Base-by-base conservation (phyloP, 495 filamentous ascomycete genomes). In the Acidomyces sp. region DNA sequence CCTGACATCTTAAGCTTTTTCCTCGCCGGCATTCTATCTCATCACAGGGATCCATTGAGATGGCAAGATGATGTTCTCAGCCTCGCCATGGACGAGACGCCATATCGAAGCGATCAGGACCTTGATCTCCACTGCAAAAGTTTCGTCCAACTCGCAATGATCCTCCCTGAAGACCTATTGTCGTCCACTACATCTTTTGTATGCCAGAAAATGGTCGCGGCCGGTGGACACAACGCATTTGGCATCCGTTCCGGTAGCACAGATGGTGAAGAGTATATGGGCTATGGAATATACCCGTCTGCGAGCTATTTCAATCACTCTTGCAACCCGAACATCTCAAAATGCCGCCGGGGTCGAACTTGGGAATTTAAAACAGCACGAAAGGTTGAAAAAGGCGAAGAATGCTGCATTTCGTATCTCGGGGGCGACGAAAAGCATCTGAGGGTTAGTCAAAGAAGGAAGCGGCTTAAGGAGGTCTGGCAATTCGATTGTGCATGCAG, bases 341-440 rank as follows among this genome's bases (percentile, higher is more conserved):
- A 63, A 54, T 15, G 30, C 34, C 46, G 58, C 23, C 47, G 51
- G 11, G 60, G 60, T 3, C 38, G 50, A 28, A 20, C 13, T 6
- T 63, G 60, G 60, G 26, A 39, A 35, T 63, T 63, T 43, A 16
- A 40, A 23, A 36, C 50, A 1, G 34, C 32, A 6, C 13, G 41
- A 39, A 50, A 53, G 6, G 31, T 63, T 1, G 28, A 24, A 34
- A 31, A 30, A 25, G 60, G 53, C 3, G 57, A 60, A 34, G 43
- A 63, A 48, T 40, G 59, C 37, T 60, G 57, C 40, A 63, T 63
- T 37, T 57, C 39, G 16, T 63, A 63, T 55, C 43, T 63, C 32
- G 58, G 59, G 17, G 55, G 55, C 31, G 59, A 63, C 39, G 59
- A 61, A 46, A 55, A 54, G 43, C 39, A 45, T 18, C 18, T 55